phyloP scores from a whole-genome alignment of 2,329 filamentous ascomycete species.

The Paraphoma sp. region DNA sequence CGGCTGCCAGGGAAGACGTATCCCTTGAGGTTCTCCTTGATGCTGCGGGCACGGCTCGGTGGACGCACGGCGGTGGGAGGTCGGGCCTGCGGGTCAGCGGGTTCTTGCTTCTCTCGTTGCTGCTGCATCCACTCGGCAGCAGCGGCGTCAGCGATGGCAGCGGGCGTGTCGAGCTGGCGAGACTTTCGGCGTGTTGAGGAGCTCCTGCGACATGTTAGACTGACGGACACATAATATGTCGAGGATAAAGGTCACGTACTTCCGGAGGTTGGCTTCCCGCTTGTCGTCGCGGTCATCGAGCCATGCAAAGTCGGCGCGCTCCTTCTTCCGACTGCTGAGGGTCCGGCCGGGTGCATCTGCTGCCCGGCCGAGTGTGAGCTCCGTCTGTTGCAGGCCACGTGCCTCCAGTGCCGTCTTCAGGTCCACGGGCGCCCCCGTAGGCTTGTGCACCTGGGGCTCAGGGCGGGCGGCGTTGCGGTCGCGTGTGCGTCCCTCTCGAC shows the following conservation, averaged over 20 bases:
- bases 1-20: constrained; percentile 50
- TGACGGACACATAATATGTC: constrained; percentile 43
- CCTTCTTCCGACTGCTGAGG: constrained; percentile 42
- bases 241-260: constrained; percentile 46
- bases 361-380: not conserved
- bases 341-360: constrained; percentile 32
- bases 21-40: constrained; percentile 48
- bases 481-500: constrained; percentile 11
- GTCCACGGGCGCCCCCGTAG: constrained; percentile 40
- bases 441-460: constrained; percentile 33
- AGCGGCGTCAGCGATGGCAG: constrained; percentile 47
- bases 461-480: constrained; percentile 24
- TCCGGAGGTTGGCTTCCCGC: constrained; percentile 28
- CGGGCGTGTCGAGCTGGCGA: constrained; percentile 41
- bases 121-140: constrained; percentile 54
- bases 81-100: constrained; percentile 26
- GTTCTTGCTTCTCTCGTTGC: constrained; percentile 48
- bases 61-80: constrained; percentile 33
- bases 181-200: constrained; percentile 39
- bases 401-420: constrained; percentile 33
- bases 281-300: constrained; percentile 28
- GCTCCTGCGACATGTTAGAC: constrained; percentile 40
- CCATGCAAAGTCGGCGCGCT: constrained; percentile 36
- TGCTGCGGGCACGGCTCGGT: constrained; percentile 46
- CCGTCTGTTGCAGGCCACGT: constrained; percentile 30